Percentiles rank a stretch among this genome's conserved stretches.
Conservation (phyloP, 1,284 basidiomycete species). For the Cryptococcus sp. region DNA sequence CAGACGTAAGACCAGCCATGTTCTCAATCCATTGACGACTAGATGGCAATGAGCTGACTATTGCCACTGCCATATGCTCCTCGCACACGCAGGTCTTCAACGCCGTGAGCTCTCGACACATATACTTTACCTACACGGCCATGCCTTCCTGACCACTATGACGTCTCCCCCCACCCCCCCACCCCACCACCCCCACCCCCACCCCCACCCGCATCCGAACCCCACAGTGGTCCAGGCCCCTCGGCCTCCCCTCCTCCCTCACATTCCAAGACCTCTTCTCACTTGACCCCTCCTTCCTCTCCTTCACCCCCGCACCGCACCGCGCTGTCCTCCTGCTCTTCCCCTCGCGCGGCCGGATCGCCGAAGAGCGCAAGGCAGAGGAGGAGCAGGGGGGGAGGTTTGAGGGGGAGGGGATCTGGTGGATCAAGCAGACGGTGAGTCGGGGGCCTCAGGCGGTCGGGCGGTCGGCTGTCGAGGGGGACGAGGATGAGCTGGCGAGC, state of each 20-base stretch:
- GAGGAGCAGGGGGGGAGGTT: conserved; percentile 24
- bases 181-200: background rate
- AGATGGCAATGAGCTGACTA: background rate
- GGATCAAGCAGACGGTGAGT: conserved; percentile 53
- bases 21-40: background rate
- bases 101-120: conserved; percentile 27
- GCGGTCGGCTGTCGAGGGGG: no score
- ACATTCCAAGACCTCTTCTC: conserved; percentile 78
- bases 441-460: no score
- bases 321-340: conserved; percentile 80
- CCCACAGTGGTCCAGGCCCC: conserved; percentile 69
- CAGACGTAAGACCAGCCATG: conserved; percentile 56
- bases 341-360: conserved; percentile 60
- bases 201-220: conserved; percentile 1
- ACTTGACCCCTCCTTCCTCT: conserved; percentile 72
- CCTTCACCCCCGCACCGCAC: conserved; percentile 64
- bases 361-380: conserved; percentile 56
- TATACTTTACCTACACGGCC: no score
- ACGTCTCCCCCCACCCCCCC: background rate
- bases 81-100: conserved; percentile 46
- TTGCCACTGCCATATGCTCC: no score
- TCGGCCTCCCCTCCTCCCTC: conserved; percentile 62
- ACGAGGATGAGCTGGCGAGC: background rate
- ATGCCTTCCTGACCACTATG: background rate
- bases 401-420: conserved; percentile 44